Base-by-base conservation (phyloP, 805 yeast species). In the Sugiyamaella lignohabitans region DNA sequence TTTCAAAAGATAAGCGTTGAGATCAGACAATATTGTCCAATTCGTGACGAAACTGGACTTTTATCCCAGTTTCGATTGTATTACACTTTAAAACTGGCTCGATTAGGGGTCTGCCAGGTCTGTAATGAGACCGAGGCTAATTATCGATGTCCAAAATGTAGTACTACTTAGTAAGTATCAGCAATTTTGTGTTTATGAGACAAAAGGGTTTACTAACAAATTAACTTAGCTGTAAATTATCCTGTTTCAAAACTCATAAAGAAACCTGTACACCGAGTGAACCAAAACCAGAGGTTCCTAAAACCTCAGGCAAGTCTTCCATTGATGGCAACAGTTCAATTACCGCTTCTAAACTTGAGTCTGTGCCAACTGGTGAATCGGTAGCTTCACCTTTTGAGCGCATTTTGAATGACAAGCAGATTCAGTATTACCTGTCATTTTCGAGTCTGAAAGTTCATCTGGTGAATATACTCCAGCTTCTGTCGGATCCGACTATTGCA, bases 361-460 rank as follows among this genome's bases (percentile, higher is more conserved):
- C n/a, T n/a, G n/a, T n/a, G 29, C 36, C 17, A 20, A 14, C 42
- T 27, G 32, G 6, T 10, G 40, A 30, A 21, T n/a, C 38, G 8
- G 32, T 16, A 16, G 16, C 30, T 21, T 32, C 38, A 16, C 38
- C 23, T 36, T 63, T 70, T 35, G 50, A 45, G 2, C 48, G 51
- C 4, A 45, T 78, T 0, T 42, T 74, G 0, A 35, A 61, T 1
- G 81, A 80, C 53, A 66, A 66, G 0, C 56, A 66, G 30, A 67
- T 85, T 20, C 60, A 61, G 48, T 59, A 68, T 3, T 65, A 78
- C 51, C 66, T 86, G 17, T 57, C 62, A 27, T 76, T 73, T 46
- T 76, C 78, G 11, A 65, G 82, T 1, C 66, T 86, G 4, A 78
- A 74, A 48, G 65, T 72, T 38, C 88, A 85, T 58, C 62, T 86